Base-by-base conservation (phyloP, 495 filamentous ascomycete genomes). In the Penicillium pancosmium region DNA sequence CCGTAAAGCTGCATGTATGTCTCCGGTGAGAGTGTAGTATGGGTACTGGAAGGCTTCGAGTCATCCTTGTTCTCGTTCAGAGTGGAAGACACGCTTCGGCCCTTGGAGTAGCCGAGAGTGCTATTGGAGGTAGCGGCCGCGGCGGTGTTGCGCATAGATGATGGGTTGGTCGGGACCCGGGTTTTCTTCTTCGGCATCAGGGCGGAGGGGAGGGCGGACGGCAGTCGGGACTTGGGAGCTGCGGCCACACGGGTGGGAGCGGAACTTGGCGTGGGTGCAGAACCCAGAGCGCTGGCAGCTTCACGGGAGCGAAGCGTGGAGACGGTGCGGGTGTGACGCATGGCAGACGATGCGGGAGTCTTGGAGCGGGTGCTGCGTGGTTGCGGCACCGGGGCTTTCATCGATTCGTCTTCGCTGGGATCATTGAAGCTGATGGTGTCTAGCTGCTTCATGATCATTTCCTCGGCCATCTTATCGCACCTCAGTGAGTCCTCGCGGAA, bases 31-130 rank as follows among this genome's bases (percentile, higher is more conserved):
- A 82, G 49, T 1, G 66, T 66, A 4, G 67, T 60, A 31, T 73
- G 50, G 2, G 60, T 64, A 38, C 64, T 60, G 4, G 52, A 57
- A 16, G 67, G 40, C 46, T 59, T 58, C 41, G 68, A 62, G 2
- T 55, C 50, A 31, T 61, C 46, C 5, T 49, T 57, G 16, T 69
- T 71, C 49, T 73, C 72, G 43, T 72, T 70, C 61, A 85, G 57
- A 5, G 65, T 74, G 10, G 78, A 74, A 8, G 87, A 87, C 13
- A 86, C 81, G 15, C 79, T 80, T 15, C 91, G 82, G 27, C 92
- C 91, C 66, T 88, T 90, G 52, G 84, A 86, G 68, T 92, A 93
- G 7, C 92, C 92, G 27, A 97, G 73, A 0, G 92, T 96, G 48
- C 83, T 89, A 52, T 84, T 83, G 12, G 92, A 93, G 11, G 80